Percentiles rank a stretch among this genome's conserved stretches.
These are phyloP conservation scores for Taxillus chinensis DNA, from an alignment of 164 flowering plant species.

Conservation along the genomic window DNA sequence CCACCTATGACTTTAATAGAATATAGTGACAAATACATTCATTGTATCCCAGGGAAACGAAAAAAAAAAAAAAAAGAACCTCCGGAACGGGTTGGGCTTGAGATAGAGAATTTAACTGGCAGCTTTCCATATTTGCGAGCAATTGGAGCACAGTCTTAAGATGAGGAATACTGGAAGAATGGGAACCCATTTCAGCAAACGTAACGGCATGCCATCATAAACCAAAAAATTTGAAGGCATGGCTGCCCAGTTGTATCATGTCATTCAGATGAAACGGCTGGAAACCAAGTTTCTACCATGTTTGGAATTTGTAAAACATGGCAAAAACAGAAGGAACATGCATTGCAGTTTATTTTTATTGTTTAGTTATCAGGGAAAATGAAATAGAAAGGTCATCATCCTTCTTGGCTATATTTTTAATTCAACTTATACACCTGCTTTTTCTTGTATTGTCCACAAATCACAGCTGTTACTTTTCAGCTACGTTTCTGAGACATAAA, in stretches of 20 bases:
- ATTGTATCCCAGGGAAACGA: background rate
- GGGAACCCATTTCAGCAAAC: conserved; percentile 4
- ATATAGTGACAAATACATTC: background rate
- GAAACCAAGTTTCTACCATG: no score
- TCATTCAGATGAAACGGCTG: no score
- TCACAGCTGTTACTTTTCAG: no score
- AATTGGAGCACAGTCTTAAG: conserved; percentile 58
- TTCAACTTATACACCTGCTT: no score
- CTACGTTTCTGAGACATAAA: no score
- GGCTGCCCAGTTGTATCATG: no score
- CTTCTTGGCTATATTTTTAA: background rate
- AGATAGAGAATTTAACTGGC: conserved; percentile 55
- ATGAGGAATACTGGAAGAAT: conserved; percentile 60
- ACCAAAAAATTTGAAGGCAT: background rate
- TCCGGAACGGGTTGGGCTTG: conserved; percentile 11
- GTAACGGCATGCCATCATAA: background rate
- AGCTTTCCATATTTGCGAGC: conserved; percentile 65
- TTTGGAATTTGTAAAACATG: no score
- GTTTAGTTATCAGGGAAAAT: no score
- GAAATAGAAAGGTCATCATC: no score
- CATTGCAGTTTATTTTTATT: no score
- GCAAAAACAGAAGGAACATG: no score
- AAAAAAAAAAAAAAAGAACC: conserved; percentile 8
- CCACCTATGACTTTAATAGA: background rate
- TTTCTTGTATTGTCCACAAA: no score